Evolutionary conservation across 2,329 filamentous ascomycete species (phyloP).

Genomic region (Pseudogymnoascus sp.): DNA sequence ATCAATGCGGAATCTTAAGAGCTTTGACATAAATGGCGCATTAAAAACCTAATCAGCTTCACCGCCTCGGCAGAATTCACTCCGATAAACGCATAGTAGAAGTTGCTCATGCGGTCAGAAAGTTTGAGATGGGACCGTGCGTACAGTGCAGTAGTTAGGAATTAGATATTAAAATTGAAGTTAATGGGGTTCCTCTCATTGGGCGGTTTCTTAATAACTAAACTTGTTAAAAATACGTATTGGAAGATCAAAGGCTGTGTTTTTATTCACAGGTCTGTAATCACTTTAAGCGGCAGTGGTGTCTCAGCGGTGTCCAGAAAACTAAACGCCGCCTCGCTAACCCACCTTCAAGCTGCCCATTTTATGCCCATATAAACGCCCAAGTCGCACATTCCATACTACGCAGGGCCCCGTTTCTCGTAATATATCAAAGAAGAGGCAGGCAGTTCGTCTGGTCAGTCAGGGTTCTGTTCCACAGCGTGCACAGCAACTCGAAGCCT

Average conservation of each 20-base stretch:
- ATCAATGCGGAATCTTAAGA: constrained; percentile 6
- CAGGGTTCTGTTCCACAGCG: background rate
- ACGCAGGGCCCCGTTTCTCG: background rate
- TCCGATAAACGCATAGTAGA: constrained; percentile 1
- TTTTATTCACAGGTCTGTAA: background rate
- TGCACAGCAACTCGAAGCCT: background rate
- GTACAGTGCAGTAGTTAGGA: background rate
- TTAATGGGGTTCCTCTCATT: background rate
- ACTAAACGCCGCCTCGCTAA: constrained; percentile 6
- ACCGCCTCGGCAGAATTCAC: constrained; percentile 5
- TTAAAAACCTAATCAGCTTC: constrained; percentile 7
- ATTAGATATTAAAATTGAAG: background rate
- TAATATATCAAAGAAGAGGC: background rate
- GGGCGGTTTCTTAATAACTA: background rate
- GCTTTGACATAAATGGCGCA: constrained; percentile 8
- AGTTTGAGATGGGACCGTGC: background rate
- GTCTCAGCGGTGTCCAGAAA: background rate
- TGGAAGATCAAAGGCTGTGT: background rate
- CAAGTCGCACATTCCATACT: background rate
- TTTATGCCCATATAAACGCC: background rate
- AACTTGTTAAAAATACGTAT: background rate
- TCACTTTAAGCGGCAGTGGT: constrained; percentile 1
- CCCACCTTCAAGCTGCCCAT: background rate
- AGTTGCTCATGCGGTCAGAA: constrained; percentile 2
- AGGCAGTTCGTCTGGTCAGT: background rate